These are phyloP conservation scores for Colletotrichum sp. DNA, from an alignment of 2,329 filamentous ascomycete genomes.

Conservation along the genomic window DNA sequence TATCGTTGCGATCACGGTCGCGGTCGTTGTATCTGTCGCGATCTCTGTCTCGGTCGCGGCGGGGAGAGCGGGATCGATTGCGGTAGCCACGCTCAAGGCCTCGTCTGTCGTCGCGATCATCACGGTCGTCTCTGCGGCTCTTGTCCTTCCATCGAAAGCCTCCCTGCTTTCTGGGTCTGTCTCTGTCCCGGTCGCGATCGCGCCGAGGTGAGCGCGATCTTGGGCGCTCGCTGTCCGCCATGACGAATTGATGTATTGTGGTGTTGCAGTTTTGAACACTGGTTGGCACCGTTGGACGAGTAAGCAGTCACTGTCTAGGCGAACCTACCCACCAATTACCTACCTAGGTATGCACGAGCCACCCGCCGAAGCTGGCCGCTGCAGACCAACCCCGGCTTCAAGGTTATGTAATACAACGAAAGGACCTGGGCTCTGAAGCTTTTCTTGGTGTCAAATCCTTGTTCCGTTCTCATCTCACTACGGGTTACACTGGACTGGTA, in stretches of 20 bases:
- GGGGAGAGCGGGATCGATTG: slow-evolving; percentile 45
- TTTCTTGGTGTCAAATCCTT: not conserved
- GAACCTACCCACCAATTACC: not conserved
- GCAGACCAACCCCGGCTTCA: fast-evolving
- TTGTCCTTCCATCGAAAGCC: slow-evolving; percentile 66
- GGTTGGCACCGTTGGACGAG: not conserved
- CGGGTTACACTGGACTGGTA: not conserved
- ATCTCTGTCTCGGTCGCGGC: slow-evolving; percentile 28
- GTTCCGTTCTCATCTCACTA: not conserved
- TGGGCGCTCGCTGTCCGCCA: slow-evolving; percentile 17
- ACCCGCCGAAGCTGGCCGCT: not conserved
- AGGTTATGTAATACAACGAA: not conserved
- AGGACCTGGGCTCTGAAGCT: not conserved
- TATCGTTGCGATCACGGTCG: slow-evolving; percentile 39
- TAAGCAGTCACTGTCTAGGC: not conserved
- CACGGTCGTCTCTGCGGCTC: slow-evolving; percentile 48
- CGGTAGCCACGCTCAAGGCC: slow-evolving; percentile 58
- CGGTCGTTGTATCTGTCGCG: slow-evolving; percentile 30
- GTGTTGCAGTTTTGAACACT: not conserved
- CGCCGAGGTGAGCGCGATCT: slow-evolving; percentile 22
- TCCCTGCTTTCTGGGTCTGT: slow-evolving; percentile 18
- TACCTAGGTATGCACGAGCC: not conserved
- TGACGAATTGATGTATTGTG: not conserved
- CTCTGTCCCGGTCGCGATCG: slow-evolving; percentile 15
- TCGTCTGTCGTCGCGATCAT: slow-evolving; percentile 39